Percentiles rank a stretch among this genome's conserved stretches.
phyloP scores from a whole-genome alignment of 768 basidiomycete species.

The Suillus tomentosus region DNA sequence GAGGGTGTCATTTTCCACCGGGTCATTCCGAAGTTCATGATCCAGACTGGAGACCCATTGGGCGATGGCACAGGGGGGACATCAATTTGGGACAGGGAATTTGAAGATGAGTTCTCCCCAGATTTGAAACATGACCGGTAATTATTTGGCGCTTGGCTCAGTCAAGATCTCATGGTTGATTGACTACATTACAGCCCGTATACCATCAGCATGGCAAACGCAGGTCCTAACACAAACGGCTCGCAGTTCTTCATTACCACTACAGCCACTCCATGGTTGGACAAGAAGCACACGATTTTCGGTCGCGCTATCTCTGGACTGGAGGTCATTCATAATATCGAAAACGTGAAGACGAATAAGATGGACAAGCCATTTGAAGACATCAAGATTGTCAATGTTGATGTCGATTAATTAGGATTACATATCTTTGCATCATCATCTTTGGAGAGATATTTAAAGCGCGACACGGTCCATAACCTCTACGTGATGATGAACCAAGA shows the following conservation, averaged over 20 bases:
- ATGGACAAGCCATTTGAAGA: constrained; percentile 90
- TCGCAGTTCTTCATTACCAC: constrained; percentile 99
- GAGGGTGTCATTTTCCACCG: constrained; percentile 96
- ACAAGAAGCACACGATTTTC: constrained; percentile 92
- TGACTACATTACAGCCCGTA: constrained; percentile 65
- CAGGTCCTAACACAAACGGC: constrained; percentile 87
- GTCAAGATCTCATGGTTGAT: neutral
- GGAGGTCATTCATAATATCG: constrained; percentile 89
- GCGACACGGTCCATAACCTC: constrained; percentile 50
- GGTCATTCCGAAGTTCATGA: constrained; percentile 98
- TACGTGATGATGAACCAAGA: constrained; percentile 33
- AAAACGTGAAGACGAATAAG: constrained; percentile 86
- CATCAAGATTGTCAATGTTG: constrained; percentile 85
- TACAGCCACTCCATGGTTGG: constrained; percentile 90
- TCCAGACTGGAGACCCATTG: constrained; percentile 94
- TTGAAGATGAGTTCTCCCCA: constrained; percentile 92
- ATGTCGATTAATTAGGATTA: constrained; percentile 54
- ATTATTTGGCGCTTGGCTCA: constrained; percentile 16
- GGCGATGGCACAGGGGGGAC: constrained; percentile 92
- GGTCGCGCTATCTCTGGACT: constrained; percentile 85
- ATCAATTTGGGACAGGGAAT: constrained; percentile 88
- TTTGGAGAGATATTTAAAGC: constrained; percentile 34
- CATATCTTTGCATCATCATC: constrained; percentile 5
- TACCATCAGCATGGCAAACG: constrained; percentile 94
- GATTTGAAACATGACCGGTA: constrained; percentile 90